A percentile compares a stretch with the other conserved stretches of the same genome.
Conservation (phyloP, 75 land plant species). For the Picea glauca region DNA sequence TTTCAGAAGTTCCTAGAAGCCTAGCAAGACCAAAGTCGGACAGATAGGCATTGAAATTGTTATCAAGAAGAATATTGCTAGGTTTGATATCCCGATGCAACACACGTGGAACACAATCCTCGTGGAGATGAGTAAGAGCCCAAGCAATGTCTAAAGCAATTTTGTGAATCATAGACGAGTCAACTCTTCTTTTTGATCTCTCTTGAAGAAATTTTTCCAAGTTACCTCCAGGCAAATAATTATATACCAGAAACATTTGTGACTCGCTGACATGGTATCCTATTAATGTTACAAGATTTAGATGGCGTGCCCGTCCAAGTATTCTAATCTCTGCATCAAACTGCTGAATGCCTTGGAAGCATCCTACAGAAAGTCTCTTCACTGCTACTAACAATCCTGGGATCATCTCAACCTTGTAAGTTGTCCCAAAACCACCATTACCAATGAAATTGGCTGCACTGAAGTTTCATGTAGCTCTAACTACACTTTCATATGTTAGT, state of each 20-base stretch:
- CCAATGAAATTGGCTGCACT: constrained; percentile 75
- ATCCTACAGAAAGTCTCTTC: constrained; percentile 65
- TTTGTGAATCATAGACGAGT: constrained; percentile 65
- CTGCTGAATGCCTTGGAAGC: constrained; percentile 83
- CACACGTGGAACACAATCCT: constrained; percentile 70
- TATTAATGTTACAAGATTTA: constrained; percentile 74
- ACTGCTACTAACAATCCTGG: constrained; percentile 73
- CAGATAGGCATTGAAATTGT: constrained; percentile 69
- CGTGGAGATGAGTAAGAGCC: constrained; percentile 80
- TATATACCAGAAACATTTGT: constrained; percentile 86
- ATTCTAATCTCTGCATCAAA: constrained; percentile 84
- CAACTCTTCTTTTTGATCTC: constrained; percentile 33
- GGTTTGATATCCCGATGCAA: constrained; percentile 89
- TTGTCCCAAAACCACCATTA: constrained; percentile 87
- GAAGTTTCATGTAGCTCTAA: constrained; percentile 33
- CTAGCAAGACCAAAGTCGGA: constrained; percentile 89
- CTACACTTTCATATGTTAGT: constrained; percentile 10
- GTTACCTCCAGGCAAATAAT: no score
- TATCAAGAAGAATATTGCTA: constrained; percentile 83
- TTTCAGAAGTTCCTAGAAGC: constrained; percentile 76
- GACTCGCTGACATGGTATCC: constrained; percentile 75
- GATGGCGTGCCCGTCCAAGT: constrained; percentile 64
- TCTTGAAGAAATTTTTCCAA: constrained; percentile 67
- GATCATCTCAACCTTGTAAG: constrained; percentile 74
- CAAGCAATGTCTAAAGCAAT: constrained; percentile 69